Base-by-base conservation (phyloP, 441 rosid species). In the Populus tomentosa region DNA sequence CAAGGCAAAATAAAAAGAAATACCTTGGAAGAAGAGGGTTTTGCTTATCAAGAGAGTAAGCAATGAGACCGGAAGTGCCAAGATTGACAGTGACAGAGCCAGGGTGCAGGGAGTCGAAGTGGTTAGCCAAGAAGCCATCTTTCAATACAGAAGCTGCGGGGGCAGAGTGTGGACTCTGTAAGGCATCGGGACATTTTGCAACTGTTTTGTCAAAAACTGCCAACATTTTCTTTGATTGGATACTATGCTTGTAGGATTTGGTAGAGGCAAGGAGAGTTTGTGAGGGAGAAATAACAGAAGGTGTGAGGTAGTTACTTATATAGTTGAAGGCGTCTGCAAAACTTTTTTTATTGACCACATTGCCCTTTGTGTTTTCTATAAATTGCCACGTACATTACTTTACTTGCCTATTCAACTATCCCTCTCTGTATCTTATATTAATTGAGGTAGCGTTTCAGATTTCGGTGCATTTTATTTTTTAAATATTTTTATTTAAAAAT, bases 21-120 rank as follows among this genome's bases (percentile, higher is more conserved):
- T 74, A 92, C 98, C 95, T 90, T 56, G 98, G 99, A 30, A 92
- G 91, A 75, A 91, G 92, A 21, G 97, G 97, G 84, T 92, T 96
- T 82, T 87, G 95, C 71, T 81, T 86, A 13, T 89, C 82, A 68
- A 87, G 85, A 8, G 98, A 88, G 89, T 92, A 91, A 75, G 94
- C 91, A 24, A 96, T 71, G 81, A 87, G 32, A 65, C 98, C 99
- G 73, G 98, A 77, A 21, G 96, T 71, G 78, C 94, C 98, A 50
- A 96, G 89, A 83, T 87, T 92, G 86, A 92, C 86, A 26, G 86
- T 85, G 76, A 94, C 91, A 10, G 93, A 79, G 63, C 81, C 83
- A 16, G 98, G 88, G 79, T 89, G 84, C 13, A 75, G 32, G 56
- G 89, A 75, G 24, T 82, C 81, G 78, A 94, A 92, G 59, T 91